Evolutionary conservation across 2,329 filamentous ascomycete species (phyloP).

Genomic region (Aspergillus aculeatus): DNA sequence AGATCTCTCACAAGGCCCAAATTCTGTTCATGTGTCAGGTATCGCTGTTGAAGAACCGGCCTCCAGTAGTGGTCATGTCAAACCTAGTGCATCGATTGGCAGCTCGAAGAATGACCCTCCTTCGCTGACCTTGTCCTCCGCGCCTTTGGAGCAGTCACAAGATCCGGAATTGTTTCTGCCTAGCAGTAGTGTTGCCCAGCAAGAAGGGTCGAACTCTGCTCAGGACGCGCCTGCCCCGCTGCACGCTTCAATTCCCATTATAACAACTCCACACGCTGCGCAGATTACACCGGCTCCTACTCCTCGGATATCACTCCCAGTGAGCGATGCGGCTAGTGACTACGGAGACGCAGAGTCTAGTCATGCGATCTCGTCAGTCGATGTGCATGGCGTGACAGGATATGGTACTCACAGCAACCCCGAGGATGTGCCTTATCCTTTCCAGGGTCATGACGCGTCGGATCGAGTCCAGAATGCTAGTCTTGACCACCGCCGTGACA

Average conservation of each 20-base stretch:
- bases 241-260: slow-evolving; percentile 17
- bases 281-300: slow-evolving; percentile 22
- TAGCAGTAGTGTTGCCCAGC: neutral
- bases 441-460: slow-evolving; percentile 27
- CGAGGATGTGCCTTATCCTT: slow-evolving; percentile 17
- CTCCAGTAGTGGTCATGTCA: slow-evolving; percentile 1
- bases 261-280: slow-evolving; percentile 13
- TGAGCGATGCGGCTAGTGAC: slow-evolving; percentile 53
- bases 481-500: slow-evolving; percentile 38
- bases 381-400: slow-evolving; percentile 27
- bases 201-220: neutral
- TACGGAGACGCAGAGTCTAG: slow-evolving; percentile 56
- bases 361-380: slow-evolving; percentile 41
- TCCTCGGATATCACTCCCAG: slow-evolving; percentile 41
- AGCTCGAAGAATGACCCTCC: neutral
- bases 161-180: neutral
- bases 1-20: slow-evolving; percentile 21
- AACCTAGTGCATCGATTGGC: neutral
- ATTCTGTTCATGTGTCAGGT: slow-evolving; percentile 19
- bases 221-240: slow-evolving; percentile 24
- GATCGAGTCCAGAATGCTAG: slow-evolving; percentile 22
- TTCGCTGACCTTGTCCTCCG: neutral
- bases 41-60: slow-evolving; percentile 13
- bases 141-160: neutral
- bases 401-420: slow-evolving; percentile 17